Base-by-base conservation (phyloP, 192 early-diverging fungal genomes). In the Rhizoclosmatium sp. region DNA sequence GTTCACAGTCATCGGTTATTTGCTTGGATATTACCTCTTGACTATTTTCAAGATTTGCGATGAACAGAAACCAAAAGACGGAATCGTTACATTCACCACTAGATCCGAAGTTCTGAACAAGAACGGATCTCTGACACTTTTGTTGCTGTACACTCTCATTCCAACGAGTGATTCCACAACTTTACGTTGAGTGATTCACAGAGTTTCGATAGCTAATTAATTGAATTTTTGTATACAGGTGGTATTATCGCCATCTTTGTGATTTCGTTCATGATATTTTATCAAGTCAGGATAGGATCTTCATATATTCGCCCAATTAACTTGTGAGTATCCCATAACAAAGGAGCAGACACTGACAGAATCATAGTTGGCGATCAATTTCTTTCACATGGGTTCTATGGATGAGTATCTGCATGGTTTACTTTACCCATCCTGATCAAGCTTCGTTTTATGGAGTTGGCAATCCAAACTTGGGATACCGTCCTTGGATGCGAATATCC, bases 1-100 rank as follows among this genome's bases (percentile, higher is more conserved):
- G 76, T 73, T 48, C 70, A 21, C 81, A 9, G 3, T 82, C 12
- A 4, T 59, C 10, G 81, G 76, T 40, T 82, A 78, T 47, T 56
- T 78, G 10, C 2, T 78, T 46, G 67, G 61, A 4, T 82, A 82
- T 66, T 71, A 69, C 54, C 14, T 82, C 3, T 59, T 82, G 19
- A 82, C 81, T 2, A 78, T 82, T n/a, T 82, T 78, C 74, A 82
- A 77, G 46, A 78, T 71, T 12, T 71, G 76, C 64, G 75, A 82
- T 46, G 81, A 82, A 47, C 81, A 77, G 41, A 62, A 67, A 23
- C 81, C 81, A n/a, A 59, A 42, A 23, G 76, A 71, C 14, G 81
- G 81, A 42, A 71, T 72, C n/a, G 56, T 82, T 16, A 71, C 62
- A 41, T 82, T 78, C 70, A 82, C 81, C 31, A 47, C 81, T 42